Evolutionary conservation across 2,329 filamentous ascomycete species (phyloP), one percentile per base, ranked within the genome.

Genomic region (Nemania sp.): DNA sequence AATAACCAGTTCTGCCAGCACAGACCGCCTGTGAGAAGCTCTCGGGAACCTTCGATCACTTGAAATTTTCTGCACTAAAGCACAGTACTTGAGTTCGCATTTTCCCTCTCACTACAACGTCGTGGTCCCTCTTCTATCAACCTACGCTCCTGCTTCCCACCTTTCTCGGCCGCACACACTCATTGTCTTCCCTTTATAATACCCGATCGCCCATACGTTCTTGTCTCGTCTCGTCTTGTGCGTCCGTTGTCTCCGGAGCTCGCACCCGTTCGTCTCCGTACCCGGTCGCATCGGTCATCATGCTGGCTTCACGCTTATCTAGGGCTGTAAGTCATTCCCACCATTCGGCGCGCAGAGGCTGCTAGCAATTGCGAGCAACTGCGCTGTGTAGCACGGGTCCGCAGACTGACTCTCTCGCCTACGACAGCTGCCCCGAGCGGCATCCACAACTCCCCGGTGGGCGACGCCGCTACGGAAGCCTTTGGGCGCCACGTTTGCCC

Each of bases 341-440:
- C n/a, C n/a, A n/a, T n/a, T n/a, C n/a, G n/a, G n/a, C n/a, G n/a
- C n/a, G n/a, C n/a, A n/a, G n/a, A n/a, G n/a, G n/a, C n/a, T n/a
- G n/a, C n/a, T n/a, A n/a, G n/a, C n/a, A n/a, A n/a, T n/a, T n/a
- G n/a, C n/a, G n/a, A n/a, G n/a, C n/a, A n/a, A n/a, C n/a, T n/a
- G n/a, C n/a, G n/a, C n/a, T n/a, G n/a, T n/a, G n/a, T n/a, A n/a
- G n/a, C n/a, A n/a, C n/a, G n/a, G n/a, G n/a, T n/a, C n/a, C n/a
- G n/a, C n/a, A 17, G n/a, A 42, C 61, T 66, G 31, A 66, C 37
- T 26, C 22, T 7, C 2, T 3, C 3, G 24, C 50, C 15, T 14
- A 28, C 57, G 46, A 71, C 64, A 92, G 89, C 83, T 95, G 76
- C 90, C 91, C 71, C 85, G 91, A 81, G 86, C 89, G 73, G 78